phyloP scores from a whole-genome alignment of 164 flowering plant genomes.

The Piper betle region DNA sequence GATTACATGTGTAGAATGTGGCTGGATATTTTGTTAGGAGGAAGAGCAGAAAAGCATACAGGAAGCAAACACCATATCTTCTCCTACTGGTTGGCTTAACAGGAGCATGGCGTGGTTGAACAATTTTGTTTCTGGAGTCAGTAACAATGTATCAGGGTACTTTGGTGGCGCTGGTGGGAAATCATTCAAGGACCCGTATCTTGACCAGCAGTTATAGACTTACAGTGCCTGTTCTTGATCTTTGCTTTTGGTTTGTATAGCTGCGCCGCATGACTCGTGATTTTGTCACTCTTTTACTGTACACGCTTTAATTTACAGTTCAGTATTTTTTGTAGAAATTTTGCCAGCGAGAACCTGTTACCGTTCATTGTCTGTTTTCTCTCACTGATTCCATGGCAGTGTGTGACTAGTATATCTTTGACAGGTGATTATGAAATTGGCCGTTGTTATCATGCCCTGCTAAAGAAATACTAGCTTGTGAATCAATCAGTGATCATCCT shows the following conservation, averaged over 20 bases:
- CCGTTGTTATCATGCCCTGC: no score
- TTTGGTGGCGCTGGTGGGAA: constrained; percentile 24
- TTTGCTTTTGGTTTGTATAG: neutral
- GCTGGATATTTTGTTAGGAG: constrained; percentile 54
- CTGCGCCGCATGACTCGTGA: neutral
- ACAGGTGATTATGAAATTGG: no score
- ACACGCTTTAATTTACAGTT: no score
- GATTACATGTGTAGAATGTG: constrained; percentile 69
- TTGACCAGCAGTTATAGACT: constrained; percentile 60
- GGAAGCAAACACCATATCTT: constrained; percentile 17
- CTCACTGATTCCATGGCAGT: no score
- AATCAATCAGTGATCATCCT: no score
- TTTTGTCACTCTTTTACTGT: neutral
- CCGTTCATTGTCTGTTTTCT: neutral
- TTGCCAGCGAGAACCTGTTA: neutral
- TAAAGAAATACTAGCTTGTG: no score
- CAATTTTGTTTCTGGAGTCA: constrained; percentile 27
- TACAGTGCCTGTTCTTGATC: neutral
- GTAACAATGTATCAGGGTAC: constrained; percentile 33
- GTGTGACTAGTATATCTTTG: no score
- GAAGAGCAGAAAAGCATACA: constrained; percentile 44
- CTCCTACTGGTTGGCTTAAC: constrained; percentile 49
- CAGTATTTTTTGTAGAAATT: neutral
- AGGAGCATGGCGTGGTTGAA: constrained; percentile 79
- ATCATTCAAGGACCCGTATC: constrained; percentile 43